Evolutionary conservation across 1,139 yeast species (phyloP).

Genomic region (Petasospora rhodanensis): DNA sequence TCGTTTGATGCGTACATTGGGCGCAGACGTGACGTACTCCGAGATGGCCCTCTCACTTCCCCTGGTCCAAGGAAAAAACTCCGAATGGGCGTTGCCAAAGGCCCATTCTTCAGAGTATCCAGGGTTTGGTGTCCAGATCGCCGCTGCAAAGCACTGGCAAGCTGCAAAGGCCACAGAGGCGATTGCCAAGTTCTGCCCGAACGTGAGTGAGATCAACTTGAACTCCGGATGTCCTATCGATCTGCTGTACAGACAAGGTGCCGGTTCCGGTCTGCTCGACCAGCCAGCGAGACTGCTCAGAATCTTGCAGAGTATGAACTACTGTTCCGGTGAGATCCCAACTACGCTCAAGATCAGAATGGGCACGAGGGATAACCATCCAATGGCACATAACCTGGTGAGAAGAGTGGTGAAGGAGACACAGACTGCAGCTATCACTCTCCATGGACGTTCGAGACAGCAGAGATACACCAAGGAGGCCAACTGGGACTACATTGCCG

Average conservation of each 20-base stretch:
- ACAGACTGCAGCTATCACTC: slow-evolving; percentile 84
- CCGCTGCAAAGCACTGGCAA: slow-evolving; percentile 90
- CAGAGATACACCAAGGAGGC: slow-evolving; percentile 90
- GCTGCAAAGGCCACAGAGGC: slow-evolving; percentile 89
- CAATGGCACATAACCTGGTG: slow-evolving; percentile 77
- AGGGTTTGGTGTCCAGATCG: slow-evolving; percentile 92
- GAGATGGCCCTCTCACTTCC: slow-evolving; percentile 95
- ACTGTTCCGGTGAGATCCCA: slow-evolving; percentile 84
- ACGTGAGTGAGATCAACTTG: slow-evolving; percentile 75
- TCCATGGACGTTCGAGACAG: slow-evolving; percentile 95
- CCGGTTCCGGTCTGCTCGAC: slow-evolving; percentile 91
- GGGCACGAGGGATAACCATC: slow-evolving; percentile 81
- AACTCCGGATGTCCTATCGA: slow-evolving; percentile 99
- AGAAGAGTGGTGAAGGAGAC: slow-evolving; percentile 68
- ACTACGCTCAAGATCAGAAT: slow-evolving; percentile 89
- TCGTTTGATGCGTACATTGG: slow-evolving; percentile 82
- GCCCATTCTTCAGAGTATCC: slow-evolving; percentile 81
- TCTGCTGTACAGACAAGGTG: slow-evolving; percentile 84
- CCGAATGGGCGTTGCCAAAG: slow-evolving; percentile 97
- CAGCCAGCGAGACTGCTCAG: slow-evolving; percentile 79
- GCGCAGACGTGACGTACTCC: slow-evolving; percentile 90
- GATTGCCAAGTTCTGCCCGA: slow-evolving; percentile 47
- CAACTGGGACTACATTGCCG: slow-evolving; percentile 85
- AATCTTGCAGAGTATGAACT: slow-evolving; percentile 83
- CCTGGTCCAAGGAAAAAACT: slow-evolving; percentile 78